phyloP scores from a whole-genome alignment of 1,139 yeast species.

The Candida sanyaensis region DNA sequence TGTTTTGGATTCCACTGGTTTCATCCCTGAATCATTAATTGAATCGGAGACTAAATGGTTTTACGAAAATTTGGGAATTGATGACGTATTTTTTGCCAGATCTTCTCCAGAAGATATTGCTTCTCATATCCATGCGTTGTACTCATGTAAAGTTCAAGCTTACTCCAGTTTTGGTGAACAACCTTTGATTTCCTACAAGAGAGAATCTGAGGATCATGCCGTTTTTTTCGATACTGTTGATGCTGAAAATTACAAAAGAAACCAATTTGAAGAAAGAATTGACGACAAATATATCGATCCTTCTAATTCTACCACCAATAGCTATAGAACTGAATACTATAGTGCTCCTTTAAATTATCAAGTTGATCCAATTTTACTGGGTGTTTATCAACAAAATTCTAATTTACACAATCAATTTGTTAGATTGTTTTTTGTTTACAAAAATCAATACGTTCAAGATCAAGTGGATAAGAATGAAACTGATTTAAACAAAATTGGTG shows the following conservation, averaged over 20 bases:
- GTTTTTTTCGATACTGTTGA: conserved; percentile 80
- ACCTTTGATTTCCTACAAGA: conserved; percentile 70
- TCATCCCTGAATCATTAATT: conserved; percentile 83
- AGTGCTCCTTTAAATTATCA: conserved; percentile 62
- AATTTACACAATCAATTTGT: conserved; percentile 51
- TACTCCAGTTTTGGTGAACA: conserved; percentile 41
- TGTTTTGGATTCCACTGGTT: conserved; percentile 77
- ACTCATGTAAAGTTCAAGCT: conserved; percentile 92
- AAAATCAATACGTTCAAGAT: conserved; percentile 55
- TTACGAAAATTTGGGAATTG: conserved; percentile 84
- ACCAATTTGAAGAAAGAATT: conserved; percentile 63
- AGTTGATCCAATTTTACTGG: conserved; percentile 47
- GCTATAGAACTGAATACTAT: conserved; percentile 82
- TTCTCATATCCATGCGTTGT: conserved; percentile 80
- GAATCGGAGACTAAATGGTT: conserved; percentile 91
- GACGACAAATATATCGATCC: conserved; percentile 80
- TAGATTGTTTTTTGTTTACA: conserved; percentile 84
- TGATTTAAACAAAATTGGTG: conserved; percentile 71
- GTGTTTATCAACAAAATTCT: conserved; percentile 39
- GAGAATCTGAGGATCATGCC: conserved; percentile 84
- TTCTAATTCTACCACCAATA: conserved; percentile 38
- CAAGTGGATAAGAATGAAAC: conserved; percentile 39
- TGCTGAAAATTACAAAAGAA: conserved; percentile 34
- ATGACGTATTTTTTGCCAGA: conserved; percentile 87
- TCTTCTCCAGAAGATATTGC: conserved; percentile 82